phyloP scores from a whole-genome alignment of 305 asterid species.

The Plantago coronopus region DNA sequence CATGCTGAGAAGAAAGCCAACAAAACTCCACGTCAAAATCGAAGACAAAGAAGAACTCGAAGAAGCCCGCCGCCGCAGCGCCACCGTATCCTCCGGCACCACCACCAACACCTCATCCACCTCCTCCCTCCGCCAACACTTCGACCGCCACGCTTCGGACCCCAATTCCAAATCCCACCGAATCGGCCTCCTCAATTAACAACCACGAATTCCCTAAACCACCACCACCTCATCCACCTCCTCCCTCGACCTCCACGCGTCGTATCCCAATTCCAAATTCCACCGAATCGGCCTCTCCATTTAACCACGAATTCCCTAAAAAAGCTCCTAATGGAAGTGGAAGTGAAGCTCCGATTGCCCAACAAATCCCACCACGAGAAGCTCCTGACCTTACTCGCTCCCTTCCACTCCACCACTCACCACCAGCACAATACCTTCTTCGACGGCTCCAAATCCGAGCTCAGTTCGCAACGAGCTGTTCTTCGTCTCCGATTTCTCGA shows the following conservation, averaged over 20 bases:
- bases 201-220: too few species aligned
- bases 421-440: conserved; percentile 78
- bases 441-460: conserved; percentile 66
- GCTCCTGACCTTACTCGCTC: conserved; percentile 51
- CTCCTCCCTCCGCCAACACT: too few species aligned
- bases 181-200: conserved; percentile 53
- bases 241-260: conserved; percentile 59
- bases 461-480: conserved; percentile 56
- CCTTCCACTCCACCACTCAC: conserved; percentile 57
- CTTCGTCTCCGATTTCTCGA: conserved; percentile 90
- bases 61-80: conserved; percentile 55
- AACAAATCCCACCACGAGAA: conserved; percentile 52
- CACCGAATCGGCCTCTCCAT: conserved; percentile 60
- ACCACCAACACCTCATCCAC: conserved; percentile 29
- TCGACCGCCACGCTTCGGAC: conserved; percentile 51
- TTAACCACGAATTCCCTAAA: conserved; percentile 30
- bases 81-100: conserved; percentile 29
- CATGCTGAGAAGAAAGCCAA: conserved; percentile 72
- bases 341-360: conserved; percentile 78
- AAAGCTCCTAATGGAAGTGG: conserved; percentile 58
- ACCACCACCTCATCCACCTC: conserved; percentile 35
- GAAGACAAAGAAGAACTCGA: conserved; percentile 75
- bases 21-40: conserved; percentile 58
- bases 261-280: conserved; percentile 57
- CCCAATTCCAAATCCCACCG: conserved; percentile 63